Percentiles rank a stretch among this genome's conserved stretches.
These are phyloP conservation scores for Candida gorgasii DNA, from an alignment of 805 yeast genomes.

Conservation along the genomic window DNA sequence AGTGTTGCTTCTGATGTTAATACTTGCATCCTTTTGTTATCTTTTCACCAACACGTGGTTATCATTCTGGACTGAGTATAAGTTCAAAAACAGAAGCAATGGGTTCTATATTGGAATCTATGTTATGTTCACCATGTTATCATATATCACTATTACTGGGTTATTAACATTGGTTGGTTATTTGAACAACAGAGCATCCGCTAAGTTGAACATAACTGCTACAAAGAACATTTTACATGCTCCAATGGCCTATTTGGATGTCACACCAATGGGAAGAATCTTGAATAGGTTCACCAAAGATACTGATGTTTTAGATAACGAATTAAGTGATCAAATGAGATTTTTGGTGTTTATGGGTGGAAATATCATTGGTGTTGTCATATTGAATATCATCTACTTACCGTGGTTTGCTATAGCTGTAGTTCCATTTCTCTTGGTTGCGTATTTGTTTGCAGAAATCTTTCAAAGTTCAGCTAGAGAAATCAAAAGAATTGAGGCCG, in stretches of 20 bases:
- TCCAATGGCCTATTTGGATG: conserved; percentile 82
- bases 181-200: conserved; percentile 52
- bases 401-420: conserved; percentile 44
- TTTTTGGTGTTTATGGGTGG: conserved; percentile 55
- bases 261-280: conserved; percentile 86
- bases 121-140: conserved; percentile 57
- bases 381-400: conserved; percentile 36
- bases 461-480: conserved; percentile 42
- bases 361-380: conserved; percentile 56
- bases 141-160: conserved; percentile 43
- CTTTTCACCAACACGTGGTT: conserved; percentile 75
- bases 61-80: conserved; percentile 72
- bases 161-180: conserved; percentile 51
- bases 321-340: conserved; percentile 68
- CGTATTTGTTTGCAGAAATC: conserved; percentile 30
- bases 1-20: conserved; percentile 20
- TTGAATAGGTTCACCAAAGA: conserved; percentile 86
- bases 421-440: conserved; percentile 28
- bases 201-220: conserved; percentile 61
- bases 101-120: conserved; percentile 75
- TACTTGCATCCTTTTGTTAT: conserved; percentile 46
- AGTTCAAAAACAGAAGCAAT: conserved; percentile 46
- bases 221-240: conserved; percentile 62
- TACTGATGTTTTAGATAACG: conserved; percentile 81
- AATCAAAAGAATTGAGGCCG: conserved; percentile 40